These are phyloP conservation scores for Phylloporus gajari DNA, from an alignment of 1,284 basidiomycete species.

Conservation along the genomic window DNA sequence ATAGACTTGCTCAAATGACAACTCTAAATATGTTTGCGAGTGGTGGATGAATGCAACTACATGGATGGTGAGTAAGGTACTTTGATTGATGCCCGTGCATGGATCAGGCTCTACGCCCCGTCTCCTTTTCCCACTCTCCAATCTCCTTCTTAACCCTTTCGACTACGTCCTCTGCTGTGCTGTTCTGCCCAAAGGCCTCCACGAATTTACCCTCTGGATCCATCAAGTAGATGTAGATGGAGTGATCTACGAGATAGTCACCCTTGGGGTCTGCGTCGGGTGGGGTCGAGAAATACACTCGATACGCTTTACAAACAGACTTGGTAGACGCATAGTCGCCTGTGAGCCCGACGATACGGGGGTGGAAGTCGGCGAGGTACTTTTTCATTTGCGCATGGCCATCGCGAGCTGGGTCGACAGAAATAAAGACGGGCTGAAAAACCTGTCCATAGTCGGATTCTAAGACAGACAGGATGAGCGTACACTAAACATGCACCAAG, in stretches of 20 bases:
- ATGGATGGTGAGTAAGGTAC: slow-evolving; percentile 11
- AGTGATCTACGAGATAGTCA: slow-evolving; percentile 97
- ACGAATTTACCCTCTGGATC: slow-evolving; percentile 95
- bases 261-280: slow-evolving; percentile 86
- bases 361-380: slow-evolving; percentile 89
- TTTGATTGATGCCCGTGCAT: slow-evolving; percentile 4
- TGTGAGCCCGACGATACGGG: slow-evolving; percentile 87
- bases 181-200: slow-evolving; percentile 94
- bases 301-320: slow-evolving; percentile 91
- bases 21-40: slow-evolving; percentile 27
- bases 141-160: slow-evolving; percentile 69
- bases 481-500: background rate
- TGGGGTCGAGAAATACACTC: slow-evolving; percentile 99
- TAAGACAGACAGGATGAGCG: slow-evolving; percentile 40
- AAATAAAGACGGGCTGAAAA: slow-evolving; percentile 90
- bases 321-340: slow-evolving; percentile 91
- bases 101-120: slow-evolving; percentile 46
- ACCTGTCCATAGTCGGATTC: slow-evolving; percentile 75
- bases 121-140: slow-evolving; percentile 61
- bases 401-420: slow-evolving; percentile 96
- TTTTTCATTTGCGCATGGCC: slow-evolving; percentile 67
- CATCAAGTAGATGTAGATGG: slow-evolving; percentile 99
- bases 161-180: slow-evolving; percentile 76
- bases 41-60: slow-evolving; percentile 28
- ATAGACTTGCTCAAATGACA: slow-evolving; percentile 21